Base-by-base conservation (phyloP, 2,329 filamentous ascomycete genomes). In the Alternaria gaisen region DNA sequence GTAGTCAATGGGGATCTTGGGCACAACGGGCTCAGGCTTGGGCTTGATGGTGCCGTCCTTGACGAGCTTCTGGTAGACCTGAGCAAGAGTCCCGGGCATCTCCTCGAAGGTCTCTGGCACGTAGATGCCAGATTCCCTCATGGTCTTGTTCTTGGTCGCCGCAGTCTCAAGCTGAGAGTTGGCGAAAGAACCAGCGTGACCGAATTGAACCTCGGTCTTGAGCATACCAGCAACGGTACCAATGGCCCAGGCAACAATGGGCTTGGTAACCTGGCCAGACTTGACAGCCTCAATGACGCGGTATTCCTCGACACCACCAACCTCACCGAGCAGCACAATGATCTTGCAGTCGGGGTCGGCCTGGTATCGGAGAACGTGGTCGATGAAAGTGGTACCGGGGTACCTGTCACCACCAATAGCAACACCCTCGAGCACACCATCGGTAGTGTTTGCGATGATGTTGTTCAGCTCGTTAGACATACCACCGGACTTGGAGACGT, bases 391-490 rank as follows among this genome's bases (percentile, higher is more conserved):
- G 78, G 95, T 99, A 80, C 95, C 94, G 67, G 95, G 95, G 82
- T 99, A 99, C 82, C 95, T 88, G 84, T 99, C 95, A 90, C 95
- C 95, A 84, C 95, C 95, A 83, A 99, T 99, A 80, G 95, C 95
- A 77, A 99, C 91, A 89, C 95, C 95, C 87, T 99, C 95, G 82
- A 97, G 94, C 58, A 99, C 95, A 88, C 95, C 95, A 80, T 99
- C 93, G 75, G 95, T 97, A 82, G 87, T 97, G 81, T 97, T 91
- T 60, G 94, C 88, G 77, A 99, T 91, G 82, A 99, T 98, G 89
- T 99, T 99, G 91, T 99, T 99, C 78, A 99, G 85, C 87, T 99
- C 95, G 88, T 99, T 99, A 83, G 95, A 98, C 95, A 99, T 99
- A 85, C 95, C 95, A 80, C 95, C 95, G 61, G 95, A 99, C 88